These are phyloP conservation scores for Talaromyces sp. DNA, from an alignment of 2,329 filamentous ascomycete species.

Conservation along the genomic window DNA sequence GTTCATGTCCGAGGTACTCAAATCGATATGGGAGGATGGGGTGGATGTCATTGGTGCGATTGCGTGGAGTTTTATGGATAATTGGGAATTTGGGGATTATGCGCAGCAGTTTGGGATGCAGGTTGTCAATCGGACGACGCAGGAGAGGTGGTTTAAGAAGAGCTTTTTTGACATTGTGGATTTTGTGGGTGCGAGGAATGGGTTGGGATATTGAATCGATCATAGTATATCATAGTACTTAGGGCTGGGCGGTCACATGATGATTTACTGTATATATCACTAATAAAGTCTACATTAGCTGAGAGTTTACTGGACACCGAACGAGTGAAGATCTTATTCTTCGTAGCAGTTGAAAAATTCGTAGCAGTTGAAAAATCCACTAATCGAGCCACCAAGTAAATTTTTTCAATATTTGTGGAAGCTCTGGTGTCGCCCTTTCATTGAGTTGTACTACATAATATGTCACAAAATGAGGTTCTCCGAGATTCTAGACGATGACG, in stretches of 20 bases:
- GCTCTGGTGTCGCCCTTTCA: not conserved
- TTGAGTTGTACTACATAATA: not conserved
- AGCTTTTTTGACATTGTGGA: slow-evolving; percentile 58
- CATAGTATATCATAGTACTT: not conserved
- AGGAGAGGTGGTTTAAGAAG: slow-evolving; percentile 53
- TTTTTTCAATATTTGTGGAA: not conserved
- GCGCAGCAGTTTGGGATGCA: slow-evolving; percentile 55
- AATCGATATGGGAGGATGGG: slow-evolving; percentile 55
- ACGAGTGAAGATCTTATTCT: too few relatives aligned
- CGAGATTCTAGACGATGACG: not conserved
- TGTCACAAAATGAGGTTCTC: not conserved
- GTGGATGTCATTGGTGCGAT: slow-evolving; percentile 54
- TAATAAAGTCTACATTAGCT: too few relatives aligned
- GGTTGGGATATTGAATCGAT: not conserved
- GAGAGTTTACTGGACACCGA: too few relatives aligned
- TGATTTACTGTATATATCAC: not conserved
- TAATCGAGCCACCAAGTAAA: not conserved
- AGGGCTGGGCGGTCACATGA: not conserved
- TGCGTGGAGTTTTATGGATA: slow-evolving; percentile 53
- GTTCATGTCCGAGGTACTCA: slow-evolving; percentile 54
- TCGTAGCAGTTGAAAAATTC: not conserved
- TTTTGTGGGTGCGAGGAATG: slow-evolving; percentile 37
- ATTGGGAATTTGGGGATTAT: slow-evolving; percentile 56
- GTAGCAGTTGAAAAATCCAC: not conserved
- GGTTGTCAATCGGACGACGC: slow-evolving; percentile 53